Evolutionary conservation across 2,329 filamentous ascomycete species (phyloP), one percentile per base, ranked within the genome.

Genomic region (Diplodia mutila): DNA sequence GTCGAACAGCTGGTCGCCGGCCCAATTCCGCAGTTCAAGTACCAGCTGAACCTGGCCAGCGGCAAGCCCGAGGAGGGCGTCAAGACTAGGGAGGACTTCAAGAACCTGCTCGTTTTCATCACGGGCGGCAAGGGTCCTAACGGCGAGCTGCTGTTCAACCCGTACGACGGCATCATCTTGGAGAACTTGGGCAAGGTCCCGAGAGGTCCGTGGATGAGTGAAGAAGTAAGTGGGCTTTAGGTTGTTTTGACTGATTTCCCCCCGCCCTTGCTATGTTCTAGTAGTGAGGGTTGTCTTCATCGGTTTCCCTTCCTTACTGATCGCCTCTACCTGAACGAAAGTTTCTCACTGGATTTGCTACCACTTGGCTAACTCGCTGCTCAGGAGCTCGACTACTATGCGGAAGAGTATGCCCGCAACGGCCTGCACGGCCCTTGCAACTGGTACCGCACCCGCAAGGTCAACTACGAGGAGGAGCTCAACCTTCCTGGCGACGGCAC

Each of bases 41-140:
- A 99, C 79, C 94, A 97, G 83, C 77, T 95, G 54, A 92, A 97
- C 71, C 86, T 97, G 63, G 86, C 85, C 0, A 88, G 89, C 23
- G 53, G 53, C 25, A 39, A 49, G 18, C 77, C 81, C 42, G 80
- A 81, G 69, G 76, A 76, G 69, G 72, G 67, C 39, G 73, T 81
- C 69, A 83, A 85, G 27, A 86, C 86, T 37, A 83, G 85, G 73
- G 85, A 86, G 59, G 85, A 87, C 67, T 85, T 97, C 64, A 84
- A 87, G 59, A 85, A 88, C 72, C 91, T 97, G 74, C 78, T 98
- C 71, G 87, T 85, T 69, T 86, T 85, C 37, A 75, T 95, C 71
- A 96, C 90, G 77, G 92, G 91, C 7, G 92, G 88, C 0, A 77
- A 77, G 18, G 86, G 86, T 1, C 80, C 85, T 16, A 80, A 85